Evolutionary conservation across 1,139 yeast species (phyloP).

Genomic region (Pichia sp.): DNA sequence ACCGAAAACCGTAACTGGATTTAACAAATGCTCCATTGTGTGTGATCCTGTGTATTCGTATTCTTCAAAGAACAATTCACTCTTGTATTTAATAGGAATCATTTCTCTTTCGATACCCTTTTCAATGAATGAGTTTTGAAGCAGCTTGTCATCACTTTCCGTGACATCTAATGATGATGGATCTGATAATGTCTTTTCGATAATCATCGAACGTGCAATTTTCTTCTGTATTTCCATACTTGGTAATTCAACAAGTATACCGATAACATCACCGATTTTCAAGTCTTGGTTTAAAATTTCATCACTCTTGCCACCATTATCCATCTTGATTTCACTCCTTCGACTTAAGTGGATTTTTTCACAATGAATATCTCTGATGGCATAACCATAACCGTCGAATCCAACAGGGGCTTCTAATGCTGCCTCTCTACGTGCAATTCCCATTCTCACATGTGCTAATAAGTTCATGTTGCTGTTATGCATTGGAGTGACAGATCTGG

Average conservation of each 20-base stretch:
- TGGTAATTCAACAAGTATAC: conserved; percentile 77
- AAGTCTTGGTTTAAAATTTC: conserved; percentile 41
- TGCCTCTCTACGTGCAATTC: conserved; percentile 83
- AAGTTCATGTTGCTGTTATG: not conserved
- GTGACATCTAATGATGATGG: conserved; percentile 20
- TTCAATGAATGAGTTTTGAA: conserved; percentile 9
- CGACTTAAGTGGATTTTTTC: conserved; percentile 75
- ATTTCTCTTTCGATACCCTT: conserved; percentile 66
- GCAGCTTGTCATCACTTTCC: not conserved
- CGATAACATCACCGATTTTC: conserved; percentile 76
- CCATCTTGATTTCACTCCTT: conserved; percentile 40
- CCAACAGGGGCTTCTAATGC: conserved; percentile 95
- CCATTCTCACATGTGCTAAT: conserved; percentile 61
- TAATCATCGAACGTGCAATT: conserved; percentile 35
- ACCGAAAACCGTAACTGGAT: conserved; percentile 71
- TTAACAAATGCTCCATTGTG: conserved; percentile 70
- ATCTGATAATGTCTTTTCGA: conserved; percentile 31
- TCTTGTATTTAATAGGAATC: conserved; percentile 82
- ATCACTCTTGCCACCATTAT: conserved; percentile 33
- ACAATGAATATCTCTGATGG: conserved; percentile 80
- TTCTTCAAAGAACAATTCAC: conserved; percentile 78
- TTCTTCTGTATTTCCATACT: conserved; percentile 41
- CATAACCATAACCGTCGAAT: conserved; percentile 92
- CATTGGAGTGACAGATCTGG: conserved; percentile 15
- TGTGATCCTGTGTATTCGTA: conserved; percentile 80